phyloP scores from a whole-genome alignment of 805 yeast species.

The Metschnikowia baotianmanensis region DNA sequence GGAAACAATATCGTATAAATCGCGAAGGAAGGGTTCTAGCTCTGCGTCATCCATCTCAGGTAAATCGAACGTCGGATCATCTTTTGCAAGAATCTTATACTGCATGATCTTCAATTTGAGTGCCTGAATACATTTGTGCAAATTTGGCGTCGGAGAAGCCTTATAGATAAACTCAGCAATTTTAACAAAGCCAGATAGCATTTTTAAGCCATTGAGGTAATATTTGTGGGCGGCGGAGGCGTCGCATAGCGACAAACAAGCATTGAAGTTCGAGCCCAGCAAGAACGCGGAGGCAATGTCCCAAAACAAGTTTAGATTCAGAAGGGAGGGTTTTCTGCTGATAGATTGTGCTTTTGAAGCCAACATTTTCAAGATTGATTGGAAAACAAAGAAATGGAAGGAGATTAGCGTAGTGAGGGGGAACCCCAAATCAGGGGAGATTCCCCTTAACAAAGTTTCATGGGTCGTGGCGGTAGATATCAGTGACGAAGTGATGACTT shows the following conservation, averaged over 20 bases:
- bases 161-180: constrained; percentile 11
- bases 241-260: constrained; percentile 7
- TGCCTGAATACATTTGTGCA: constrained; percentile 2
- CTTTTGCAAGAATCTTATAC: neutral
- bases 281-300: constrained; percentile 12
- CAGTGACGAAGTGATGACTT: constrained; percentile 8
- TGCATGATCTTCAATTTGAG: constrained; percentile 7
- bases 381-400: constrained; percentile 19
- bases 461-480: constrained; percentile 1
- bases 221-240: constrained; percentile 8
- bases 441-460: constrained; percentile 8
- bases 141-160: neutral
- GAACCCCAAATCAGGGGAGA: neutral
- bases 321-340: neutral
- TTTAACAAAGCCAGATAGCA: constrained; percentile 16
- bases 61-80: neutral
- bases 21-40: constrained; percentile 4
- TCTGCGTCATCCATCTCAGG: neutral
- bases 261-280: constrained; percentile 6
- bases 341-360: constrained; percentile 12
- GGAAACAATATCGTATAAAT: neutral
- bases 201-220: constrained; percentile 13
- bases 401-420: constrained; percentile 10
- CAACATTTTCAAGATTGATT: constrained; percentile 15
- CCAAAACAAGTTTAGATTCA: constrained; percentile 6